Percentiles rank a stretch among this genome's conserved stretches.
phyloP scores from a whole-genome alignment of 257 asterid genomes.

The Hygrophila difformis region DNA sequence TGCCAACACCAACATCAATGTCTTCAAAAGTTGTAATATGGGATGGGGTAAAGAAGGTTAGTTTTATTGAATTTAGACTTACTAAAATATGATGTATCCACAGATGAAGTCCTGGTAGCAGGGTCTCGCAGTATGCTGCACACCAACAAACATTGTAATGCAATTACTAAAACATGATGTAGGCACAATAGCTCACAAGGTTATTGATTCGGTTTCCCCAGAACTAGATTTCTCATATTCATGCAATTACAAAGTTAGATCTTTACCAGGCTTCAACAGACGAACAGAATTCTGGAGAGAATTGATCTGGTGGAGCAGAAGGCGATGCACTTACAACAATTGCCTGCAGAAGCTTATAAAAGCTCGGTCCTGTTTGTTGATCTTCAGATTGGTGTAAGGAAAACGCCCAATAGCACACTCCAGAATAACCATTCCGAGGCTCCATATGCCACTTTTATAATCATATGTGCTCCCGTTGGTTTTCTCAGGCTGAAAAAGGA shows the following conservation, averaged over 20 bases:
- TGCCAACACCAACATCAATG: slow-evolving; percentile 21
- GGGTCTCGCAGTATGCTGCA: slow-evolving; percentile 97
- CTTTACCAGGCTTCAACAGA: slow-evolving; percentile 74
- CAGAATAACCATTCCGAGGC: slow-evolving; percentile 77
- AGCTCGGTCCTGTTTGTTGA: slow-evolving; percentile 80
- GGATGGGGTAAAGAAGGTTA: not conserved
- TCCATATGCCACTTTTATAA: slow-evolving; percentile 48
- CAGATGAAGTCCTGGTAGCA: slow-evolving; percentile 64
- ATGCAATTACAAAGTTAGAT: slow-evolving; percentile 4
- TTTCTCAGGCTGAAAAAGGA: slow-evolving; percentile 76
- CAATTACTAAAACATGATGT: too few relatives aligned
- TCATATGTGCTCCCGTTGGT: slow-evolving; percentile 89
- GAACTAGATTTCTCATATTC: slow-evolving; percentile 1
- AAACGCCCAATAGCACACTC: slow-evolving; percentile 98
- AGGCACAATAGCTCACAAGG: not conserved
- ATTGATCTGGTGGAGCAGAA: slow-evolving; percentile 75
- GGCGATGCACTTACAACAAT: slow-evolving; percentile 93
- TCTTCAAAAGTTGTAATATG: slow-evolving; percentile 6
- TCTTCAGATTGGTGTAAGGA: slow-evolving; percentile 92
- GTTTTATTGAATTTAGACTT: slow-evolving; percentile 22
- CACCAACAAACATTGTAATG: slow-evolving; percentile 4
- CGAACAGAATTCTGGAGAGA: slow-evolving; percentile 51
- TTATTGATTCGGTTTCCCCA: not conserved
- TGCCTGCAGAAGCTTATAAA: slow-evolving; percentile 89
- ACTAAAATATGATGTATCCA: slow-evolving; percentile 88